Percentiles rank a stretch among this genome's conserved stretches.
Conservation (phyloP, 352 stramenopile genomes). For the Phytophthora quininea region DNA sequence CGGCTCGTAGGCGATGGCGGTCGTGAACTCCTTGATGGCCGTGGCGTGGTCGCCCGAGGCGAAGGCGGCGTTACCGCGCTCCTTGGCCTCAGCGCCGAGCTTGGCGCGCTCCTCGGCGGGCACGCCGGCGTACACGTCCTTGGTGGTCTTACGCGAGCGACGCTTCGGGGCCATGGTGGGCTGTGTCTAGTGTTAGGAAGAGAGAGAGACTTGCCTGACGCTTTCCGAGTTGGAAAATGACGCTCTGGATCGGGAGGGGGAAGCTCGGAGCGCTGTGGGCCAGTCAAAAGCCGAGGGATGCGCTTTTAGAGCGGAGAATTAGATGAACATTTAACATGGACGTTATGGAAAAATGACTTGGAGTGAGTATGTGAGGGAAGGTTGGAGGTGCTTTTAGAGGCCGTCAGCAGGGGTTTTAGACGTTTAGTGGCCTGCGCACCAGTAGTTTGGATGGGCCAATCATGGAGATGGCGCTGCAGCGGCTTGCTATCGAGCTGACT, state of each 20-base stretch:
- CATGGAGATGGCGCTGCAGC: too few relatives aligned
- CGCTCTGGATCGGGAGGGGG: constrained; percentile 13
- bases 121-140: constrained; percentile 78
- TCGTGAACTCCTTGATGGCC: constrained; percentile 90
- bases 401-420: too few relatives aligned
- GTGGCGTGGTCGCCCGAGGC: constrained; percentile 75
- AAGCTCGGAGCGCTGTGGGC: constrained; percentile 28
- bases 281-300: constrained; percentile 32
- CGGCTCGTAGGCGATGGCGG: constrained; percentile 85
- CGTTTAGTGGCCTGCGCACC: too few relatives aligned
- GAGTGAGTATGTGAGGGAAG: too few relatives aligned
- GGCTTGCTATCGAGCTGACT: too few relatives aligned
- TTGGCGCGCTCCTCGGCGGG: constrained; percentile 69
- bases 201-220: constrained; percentile 31
- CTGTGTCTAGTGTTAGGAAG: neutral
- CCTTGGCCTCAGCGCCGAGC: constrained; percentile 84
- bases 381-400: too few relatives aligned
- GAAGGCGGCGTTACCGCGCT: constrained; percentile 85
- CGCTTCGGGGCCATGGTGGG: constrained; percentile 78
- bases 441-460: too few relatives aligned
- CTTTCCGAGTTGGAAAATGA: constrained; percentile 61
- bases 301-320: neutral
- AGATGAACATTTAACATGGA: too few relatives aligned
- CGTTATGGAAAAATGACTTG: too few relatives aligned
- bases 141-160: constrained; percentile 84